A percentile compares a stretch with the other conserved stretches of the same genome.
Conservation (phyloP, 768 basidiomycete genomes). For the Megacollybia marginata region DNA sequence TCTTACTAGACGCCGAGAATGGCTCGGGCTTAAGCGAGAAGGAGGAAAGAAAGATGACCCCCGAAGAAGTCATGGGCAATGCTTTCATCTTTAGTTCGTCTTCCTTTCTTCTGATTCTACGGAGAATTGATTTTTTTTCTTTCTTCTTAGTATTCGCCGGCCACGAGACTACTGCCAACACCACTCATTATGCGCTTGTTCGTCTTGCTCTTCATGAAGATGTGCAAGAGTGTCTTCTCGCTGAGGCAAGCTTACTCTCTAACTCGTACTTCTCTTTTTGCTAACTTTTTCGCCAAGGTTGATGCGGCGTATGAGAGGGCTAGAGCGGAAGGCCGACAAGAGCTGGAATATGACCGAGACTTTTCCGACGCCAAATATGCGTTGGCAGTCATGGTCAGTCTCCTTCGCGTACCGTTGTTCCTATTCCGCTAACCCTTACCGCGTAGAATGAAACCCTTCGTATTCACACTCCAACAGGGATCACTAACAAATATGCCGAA, state of each 20-base stretch:
- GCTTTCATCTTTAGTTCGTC: constrained; percentile 5
- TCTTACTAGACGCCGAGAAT: constrained; percentile 1
- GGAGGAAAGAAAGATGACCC: constrained; percentile 1
- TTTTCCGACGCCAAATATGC: neutral
- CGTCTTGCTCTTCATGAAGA: constrained; percentile 9
- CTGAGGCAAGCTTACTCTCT: constrained; percentile 1
- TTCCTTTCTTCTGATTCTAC: neutral
- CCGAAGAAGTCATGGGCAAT: constrained; percentile 5
- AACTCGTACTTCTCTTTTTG: too few relatives aligned
- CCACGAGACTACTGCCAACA: constrained; percentile 9
- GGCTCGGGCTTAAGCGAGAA: neutral
- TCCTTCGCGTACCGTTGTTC: too few relatives aligned
- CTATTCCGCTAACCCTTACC: neutral
- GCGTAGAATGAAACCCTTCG: constrained; percentile 5
- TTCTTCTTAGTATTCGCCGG: constrained; percentile 1
- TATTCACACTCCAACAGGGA: constrained; percentile 5
- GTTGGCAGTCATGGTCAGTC: constrained; percentile 4
- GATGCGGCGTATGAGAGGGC: constrained; percentile 3
- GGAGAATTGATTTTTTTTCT: too few relatives aligned
- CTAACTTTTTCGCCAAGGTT: neutral
- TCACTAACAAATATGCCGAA: constrained; percentile 7
- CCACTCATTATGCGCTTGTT: constrained; percentile 9
- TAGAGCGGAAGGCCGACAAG: neutral
- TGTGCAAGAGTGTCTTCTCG: constrained; percentile 6
- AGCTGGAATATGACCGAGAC: constrained; percentile 4